Conservation (phyloP, 2,329 filamentous ascomycete species). For the Fusarium dlaminii region DNA sequence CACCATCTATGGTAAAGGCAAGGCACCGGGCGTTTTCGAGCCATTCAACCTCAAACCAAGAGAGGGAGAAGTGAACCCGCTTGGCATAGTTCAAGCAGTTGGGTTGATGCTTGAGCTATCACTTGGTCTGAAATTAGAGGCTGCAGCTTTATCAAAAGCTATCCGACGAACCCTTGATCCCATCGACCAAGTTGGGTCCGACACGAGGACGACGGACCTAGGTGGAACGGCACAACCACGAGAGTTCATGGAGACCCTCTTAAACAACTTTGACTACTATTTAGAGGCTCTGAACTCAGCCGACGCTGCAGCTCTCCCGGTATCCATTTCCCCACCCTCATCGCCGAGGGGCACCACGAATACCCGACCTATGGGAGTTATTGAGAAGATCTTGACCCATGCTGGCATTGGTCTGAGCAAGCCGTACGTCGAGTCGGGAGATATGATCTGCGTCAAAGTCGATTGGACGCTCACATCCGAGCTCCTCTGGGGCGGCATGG, state of each 20-base stretch:
- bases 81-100: constrained; percentile 16
- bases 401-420: background rate
- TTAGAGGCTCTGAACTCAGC: background rate
- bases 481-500: background rate
- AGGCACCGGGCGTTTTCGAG: constrained; percentile 16
- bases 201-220: constrained; percentile 10
- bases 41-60: constrained; percentile 17
- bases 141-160: constrained; percentile 12
- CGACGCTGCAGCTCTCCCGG: background rate
- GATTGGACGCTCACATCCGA: background rate
- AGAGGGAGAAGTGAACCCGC: background rate
- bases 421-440: background rate
- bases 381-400: background rate
- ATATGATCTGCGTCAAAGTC: background rate
- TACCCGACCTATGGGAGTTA: background rate
- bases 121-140: background rate
- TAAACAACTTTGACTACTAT: background rate
- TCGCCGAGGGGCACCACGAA: background rate
- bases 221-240: constrained; percentile 33
- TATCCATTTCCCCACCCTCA: too few relatives aligned
- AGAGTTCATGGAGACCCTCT: background rate
- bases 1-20: background rate
- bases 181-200: constrained; percentile 15
- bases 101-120: constrained; percentile 18
- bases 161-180: constrained; percentile 23